phyloP scores from a whole-genome alignment of 2,329 filamentous ascomycete species.

The Fulvia fulva region DNA sequence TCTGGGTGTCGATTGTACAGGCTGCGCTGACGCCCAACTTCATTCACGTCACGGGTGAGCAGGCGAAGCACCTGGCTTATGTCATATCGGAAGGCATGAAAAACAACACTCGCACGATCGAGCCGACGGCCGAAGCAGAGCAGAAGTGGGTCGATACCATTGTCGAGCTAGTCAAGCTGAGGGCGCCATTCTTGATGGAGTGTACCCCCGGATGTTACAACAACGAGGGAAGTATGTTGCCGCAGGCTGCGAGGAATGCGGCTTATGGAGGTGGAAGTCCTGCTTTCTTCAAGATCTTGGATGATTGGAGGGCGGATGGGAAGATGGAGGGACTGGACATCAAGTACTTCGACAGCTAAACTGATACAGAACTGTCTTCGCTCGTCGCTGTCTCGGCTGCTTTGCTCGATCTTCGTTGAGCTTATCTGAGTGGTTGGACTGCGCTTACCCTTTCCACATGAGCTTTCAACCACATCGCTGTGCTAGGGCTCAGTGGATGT shows the following conservation, averaged over 20 bases:
- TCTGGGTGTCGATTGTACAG: slow-evolving; percentile 46
- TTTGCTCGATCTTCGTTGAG: no score
- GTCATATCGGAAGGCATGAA: slow-evolving; percentile 39
- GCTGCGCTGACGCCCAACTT: slow-evolving; percentile 40
- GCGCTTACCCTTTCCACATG: no score
- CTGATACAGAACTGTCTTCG: background rate
- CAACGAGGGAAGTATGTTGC: slow-evolving; percentile 36
- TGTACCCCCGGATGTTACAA: slow-evolving; percentile 56
- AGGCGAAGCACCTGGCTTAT: slow-evolving; percentile 43
- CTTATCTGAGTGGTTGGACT: no score
- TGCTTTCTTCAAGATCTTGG: slow-evolving; percentile 21
- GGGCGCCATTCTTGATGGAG: slow-evolving; percentile 38
- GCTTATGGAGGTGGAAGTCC: slow-evolving; percentile 19
- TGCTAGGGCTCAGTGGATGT: no score
- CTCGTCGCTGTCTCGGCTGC: background rate
- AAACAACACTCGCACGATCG: slow-evolving; percentile 33
- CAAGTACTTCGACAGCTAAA: slow-evolving; percentile 9
- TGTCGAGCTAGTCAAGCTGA: slow-evolving; percentile 38
- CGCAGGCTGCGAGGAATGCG: slow-evolving; percentile 14
- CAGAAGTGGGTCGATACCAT: slow-evolving; percentile 45
- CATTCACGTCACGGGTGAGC: slow-evolving; percentile 35
- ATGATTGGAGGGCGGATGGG: slow-evolving; percentile 18
- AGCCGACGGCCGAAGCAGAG: slow-evolving; percentile 46
- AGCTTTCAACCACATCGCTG: no score
- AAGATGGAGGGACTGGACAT: slow-evolving; percentile 20